Conservation (phyloP, 2,329 filamentous ascomycete genomes). For the Aspergillus sp. region DNA sequence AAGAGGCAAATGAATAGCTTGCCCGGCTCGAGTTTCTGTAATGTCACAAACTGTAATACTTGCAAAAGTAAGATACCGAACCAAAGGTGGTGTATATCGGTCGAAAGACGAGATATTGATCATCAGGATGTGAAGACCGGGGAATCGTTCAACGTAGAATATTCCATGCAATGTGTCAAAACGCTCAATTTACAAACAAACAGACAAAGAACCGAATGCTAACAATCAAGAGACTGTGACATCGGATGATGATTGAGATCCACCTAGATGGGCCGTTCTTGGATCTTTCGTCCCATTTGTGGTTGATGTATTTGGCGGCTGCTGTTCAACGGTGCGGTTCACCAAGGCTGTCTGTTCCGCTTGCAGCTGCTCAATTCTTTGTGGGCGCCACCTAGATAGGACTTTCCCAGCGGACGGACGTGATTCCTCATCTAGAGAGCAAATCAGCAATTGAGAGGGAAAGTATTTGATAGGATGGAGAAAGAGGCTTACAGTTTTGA, state of each 20-base stretch:
- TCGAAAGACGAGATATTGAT: not conserved
- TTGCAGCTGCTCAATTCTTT: slow-evolving; percentile 29
- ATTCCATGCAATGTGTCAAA: not conserved
- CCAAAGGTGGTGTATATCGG: not conserved
- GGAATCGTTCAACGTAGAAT: not conserved
- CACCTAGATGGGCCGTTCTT: not conserved
- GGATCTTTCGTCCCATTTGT: slow-evolving; percentile 5
- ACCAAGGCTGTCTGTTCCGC: slow-evolving; percentile 14
- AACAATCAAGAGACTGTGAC: not conserved
- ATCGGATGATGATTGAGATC: not conserved
- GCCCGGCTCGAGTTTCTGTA: not conserved
- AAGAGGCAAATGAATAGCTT: not conserved
- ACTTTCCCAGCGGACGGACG: slow-evolving; percentile 53
- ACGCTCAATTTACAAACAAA: not conserved
- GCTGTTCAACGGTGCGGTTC: slow-evolving; percentile 8
- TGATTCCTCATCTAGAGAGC: slow-evolving; percentile 43
- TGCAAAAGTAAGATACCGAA: not conserved
- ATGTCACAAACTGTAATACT: not conserved
- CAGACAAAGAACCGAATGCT: not conserved
- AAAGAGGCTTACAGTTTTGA: slow-evolving; percentile 47
- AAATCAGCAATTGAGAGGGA: slow-evolving; percentile 1
- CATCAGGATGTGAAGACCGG: not conserved
- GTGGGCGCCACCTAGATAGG: slow-evolving; percentile 56
- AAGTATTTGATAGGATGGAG: not conserved
- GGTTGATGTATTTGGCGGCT: not conserved